Evolutionary conservation across 352 stramenopile genomes (phyloP).

Genomic region (Halophytophthora polymorphica): DNA sequence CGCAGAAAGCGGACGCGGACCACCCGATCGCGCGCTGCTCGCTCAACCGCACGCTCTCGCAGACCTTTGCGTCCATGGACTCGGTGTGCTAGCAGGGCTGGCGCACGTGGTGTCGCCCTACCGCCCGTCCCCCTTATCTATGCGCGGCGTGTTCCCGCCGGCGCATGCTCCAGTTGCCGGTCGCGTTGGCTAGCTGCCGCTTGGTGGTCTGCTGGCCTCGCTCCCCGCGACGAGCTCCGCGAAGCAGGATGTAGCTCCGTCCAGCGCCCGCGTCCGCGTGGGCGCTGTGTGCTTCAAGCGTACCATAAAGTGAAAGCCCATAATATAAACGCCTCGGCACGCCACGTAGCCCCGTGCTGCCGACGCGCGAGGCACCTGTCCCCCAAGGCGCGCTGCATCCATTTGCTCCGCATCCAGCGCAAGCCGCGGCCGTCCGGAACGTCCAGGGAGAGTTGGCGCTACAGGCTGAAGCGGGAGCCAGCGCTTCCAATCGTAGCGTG

Average conservation of each 20-base stretch:
- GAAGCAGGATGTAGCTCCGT: slow-evolving; percentile 28
- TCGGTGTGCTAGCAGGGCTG: slow-evolving; percentile 56
- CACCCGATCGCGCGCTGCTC: slow-evolving; percentile 70
- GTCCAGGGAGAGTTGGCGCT: too few relatives aligned
- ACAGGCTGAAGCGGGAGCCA: too few relatives aligned
- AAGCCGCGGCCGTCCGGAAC: too few relatives aligned
- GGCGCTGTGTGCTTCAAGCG: too few relatives aligned
- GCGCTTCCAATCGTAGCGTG: too few relatives aligned
- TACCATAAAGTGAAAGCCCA: slow-evolving; percentile 27
- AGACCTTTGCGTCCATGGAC: slow-evolving; percentile 73
- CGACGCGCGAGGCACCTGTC: background rate
- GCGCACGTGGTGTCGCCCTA: background rate
- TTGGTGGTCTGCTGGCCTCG: slow-evolving; percentile 4
- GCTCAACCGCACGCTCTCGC: slow-evolving; percentile 70
- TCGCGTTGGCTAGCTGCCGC: slow-evolving; percentile 10
- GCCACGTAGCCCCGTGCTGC: background rate
- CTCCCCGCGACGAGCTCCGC: background rate
- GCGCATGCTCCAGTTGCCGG: too few relatives aligned
- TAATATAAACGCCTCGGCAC: slow-evolving; percentile 26
- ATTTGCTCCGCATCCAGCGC: too few relatives aligned
- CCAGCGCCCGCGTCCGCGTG: background rate
- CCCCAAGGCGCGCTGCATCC: too few relatives aligned
- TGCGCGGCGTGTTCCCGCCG: slow-evolving; percentile 9
- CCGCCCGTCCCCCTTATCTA: slow-evolving; percentile 17
- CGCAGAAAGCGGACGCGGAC: slow-evolving; percentile 55